Base-by-base conservation (phyloP, 2,329 filamentous ascomycete genomes). In the Hypoxylon sp. region DNA sequence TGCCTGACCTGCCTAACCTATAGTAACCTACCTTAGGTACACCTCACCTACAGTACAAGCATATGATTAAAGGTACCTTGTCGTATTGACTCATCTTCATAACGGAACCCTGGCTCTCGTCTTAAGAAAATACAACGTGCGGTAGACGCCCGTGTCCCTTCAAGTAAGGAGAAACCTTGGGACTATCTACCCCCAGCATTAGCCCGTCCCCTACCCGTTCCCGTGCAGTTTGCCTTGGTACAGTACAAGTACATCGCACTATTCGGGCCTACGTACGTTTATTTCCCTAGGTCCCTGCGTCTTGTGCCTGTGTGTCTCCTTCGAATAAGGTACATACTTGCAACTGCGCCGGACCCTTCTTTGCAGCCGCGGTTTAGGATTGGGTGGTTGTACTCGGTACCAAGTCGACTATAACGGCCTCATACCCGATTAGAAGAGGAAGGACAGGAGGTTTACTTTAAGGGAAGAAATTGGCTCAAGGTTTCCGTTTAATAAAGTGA, bases 401-500 rank as follows among this genome's bases (percentile, higher is more conserved):
- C 47, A 51, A 43, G 60, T 63, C 61, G 52, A 62, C 50, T 54
- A 56, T 32, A 44, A 48, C 44, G 37, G 37, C 48, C 30, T 37
- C 24, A 43, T 62, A 58, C 65, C 56, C 59, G 59, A 59, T 57
- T 56, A 48, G 62, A 28, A 52, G 56, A 62, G 53, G 57, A 30
- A 22, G 15, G 46, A 60, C 55, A 50, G 50, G 57, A 24, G 17
- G 37, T 41, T 54, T 44, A 47, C 30, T 32, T 52, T 55, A 58
- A 53, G 64, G 57, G 53, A 52, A 39, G 44, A 53, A 51, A 55
- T 59, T 55, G 56, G 34, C 52, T 54, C 47, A 52, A 53, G 34
- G 56, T 51, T 56, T 58, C 50, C 56, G 48, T 63, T 64, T 67
- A 68, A 56, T 65, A 62, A 53, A 64, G 66, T 68, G 58, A 64